Percentiles rank a stretch among this genome's conserved stretches.
These are phyloP conservation scores for Tilletia caries DNA, from an alignment of 1,284 basidiomycete genomes.

Conservation along the genomic window DNA sequence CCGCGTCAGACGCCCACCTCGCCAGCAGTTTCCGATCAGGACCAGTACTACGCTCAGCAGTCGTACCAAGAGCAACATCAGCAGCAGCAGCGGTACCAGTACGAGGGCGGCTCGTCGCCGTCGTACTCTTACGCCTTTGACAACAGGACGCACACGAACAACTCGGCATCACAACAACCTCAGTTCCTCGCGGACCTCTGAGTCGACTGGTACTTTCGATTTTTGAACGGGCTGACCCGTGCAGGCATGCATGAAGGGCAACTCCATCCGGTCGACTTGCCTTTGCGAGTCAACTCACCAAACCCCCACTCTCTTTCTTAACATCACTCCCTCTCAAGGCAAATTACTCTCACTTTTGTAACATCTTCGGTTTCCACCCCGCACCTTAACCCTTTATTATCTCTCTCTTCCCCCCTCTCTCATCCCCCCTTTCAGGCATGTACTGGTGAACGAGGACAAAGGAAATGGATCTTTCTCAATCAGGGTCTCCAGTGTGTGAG, in stretches of 20 bases:
- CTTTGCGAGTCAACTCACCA: too few relatives aligned
- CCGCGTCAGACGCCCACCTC: neutral
- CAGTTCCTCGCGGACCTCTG: constrained; percentile 2
- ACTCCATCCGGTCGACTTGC: too few relatives aligned
- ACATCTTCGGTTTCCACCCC: too few relatives aligned
- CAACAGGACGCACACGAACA: neutral
- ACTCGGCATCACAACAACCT: neutral
- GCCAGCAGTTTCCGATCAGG: neutral
- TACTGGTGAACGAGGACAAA: too few relatives aligned
- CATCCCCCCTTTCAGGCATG: neutral
- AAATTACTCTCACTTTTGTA: too few relatives aligned
- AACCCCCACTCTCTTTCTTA: too few relatives aligned
- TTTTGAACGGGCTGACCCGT: too few relatives aligned
- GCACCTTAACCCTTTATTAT: too few relatives aligned
- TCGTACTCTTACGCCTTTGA: neutral
- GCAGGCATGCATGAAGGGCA: too few relatives aligned
- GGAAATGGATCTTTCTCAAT: neutral
- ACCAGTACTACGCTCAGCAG: neutral
- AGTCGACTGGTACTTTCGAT: too few relatives aligned
- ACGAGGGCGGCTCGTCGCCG: neutral
- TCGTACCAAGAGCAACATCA: neutral
- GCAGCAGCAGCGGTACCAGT: neutral
- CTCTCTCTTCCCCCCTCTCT: neutral
- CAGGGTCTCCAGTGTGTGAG: too few relatives aligned
- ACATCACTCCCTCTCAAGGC: too few relatives aligned